Base-by-base conservation (phyloP, 2,329 filamentous ascomycete species). In the Aspergillus eucalypticola region DNA sequence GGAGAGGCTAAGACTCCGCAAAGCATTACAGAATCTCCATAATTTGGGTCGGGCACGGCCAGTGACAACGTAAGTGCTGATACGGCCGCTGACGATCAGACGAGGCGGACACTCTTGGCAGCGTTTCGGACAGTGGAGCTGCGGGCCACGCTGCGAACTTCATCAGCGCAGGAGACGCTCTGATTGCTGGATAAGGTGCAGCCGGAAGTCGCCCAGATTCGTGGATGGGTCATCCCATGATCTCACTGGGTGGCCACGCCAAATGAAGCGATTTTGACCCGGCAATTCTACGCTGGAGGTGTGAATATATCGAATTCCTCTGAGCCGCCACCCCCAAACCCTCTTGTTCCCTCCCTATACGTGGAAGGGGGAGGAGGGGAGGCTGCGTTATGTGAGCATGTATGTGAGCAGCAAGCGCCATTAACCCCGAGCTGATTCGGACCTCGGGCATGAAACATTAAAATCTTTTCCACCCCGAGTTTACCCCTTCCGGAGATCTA, bases 81-180 rank as follows among this genome's bases (percentile, higher is more conserved):
- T 57, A 67, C 60, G 62, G 64, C 54, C 56, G 62, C 62, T 64
- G 65, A 64, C 62, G 62, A 66, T 65, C 53, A 53, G 59, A 55
- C 15, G 59, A 61, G 53, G 57, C 65, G 59, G 63, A 60, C 53
- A 32, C 58, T 64, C 69, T 71, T 71, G 69, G 69, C 69, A 60
- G 57, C 56, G 58, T 64, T 64, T 65, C 49, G 48, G 39, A 58
- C 59, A 58, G 69, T 66, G 69, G 67, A 69, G 59, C 53, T 42
- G 48, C 44, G 50, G 49, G 25, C 46, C 64, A 57, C 39, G 29
- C 35, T 58, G 46, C 50, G 48, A 38, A 65, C 23, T 60, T 57
- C 60, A 19, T 55, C 7, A 13, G 42, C 13, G 29, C 35, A 52
- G 52, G 60, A 50, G 39, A 41, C 48, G 51, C 54, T 58, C 56